These are phyloP conservation scores for Ilyonectria mors-panacis DNA, from an alignment of 2,329 filamentous ascomycete species.

Conservation along the genomic window DNA sequence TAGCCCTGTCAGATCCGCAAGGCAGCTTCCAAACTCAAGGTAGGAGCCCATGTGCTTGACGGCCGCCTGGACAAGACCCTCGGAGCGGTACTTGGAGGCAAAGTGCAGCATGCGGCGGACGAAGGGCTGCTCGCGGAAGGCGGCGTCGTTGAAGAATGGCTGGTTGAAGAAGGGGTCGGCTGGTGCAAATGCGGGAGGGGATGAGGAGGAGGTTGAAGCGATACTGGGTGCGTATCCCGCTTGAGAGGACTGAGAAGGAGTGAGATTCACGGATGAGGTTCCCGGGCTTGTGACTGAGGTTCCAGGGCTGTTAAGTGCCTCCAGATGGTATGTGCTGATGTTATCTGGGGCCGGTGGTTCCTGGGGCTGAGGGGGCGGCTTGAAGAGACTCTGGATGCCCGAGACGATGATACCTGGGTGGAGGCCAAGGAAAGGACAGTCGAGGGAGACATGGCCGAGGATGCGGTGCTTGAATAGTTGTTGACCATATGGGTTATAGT, in stretches of 20 bases:
- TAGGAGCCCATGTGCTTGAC: conserved; percentile 84
- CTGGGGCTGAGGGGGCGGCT: conserved; percentile 55
- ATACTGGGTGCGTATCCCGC: conserved; percentile 37
- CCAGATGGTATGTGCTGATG: conserved; percentile 9
- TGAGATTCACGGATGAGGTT: conserved; percentile 40
- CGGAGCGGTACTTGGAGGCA: conserved; percentile 81
- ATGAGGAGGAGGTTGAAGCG: conserved; percentile 31
- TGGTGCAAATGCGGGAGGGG: conserved; percentile 25
- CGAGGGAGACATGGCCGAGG: conserved; percentile 84
- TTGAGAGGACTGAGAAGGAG: conserved; percentile 34
- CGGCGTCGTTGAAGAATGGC: conserved; percentile 81
- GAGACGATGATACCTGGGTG: conserved; percentile 90
- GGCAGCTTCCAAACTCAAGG: conserved; percentile 84
- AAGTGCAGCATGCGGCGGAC: conserved; percentile 81
- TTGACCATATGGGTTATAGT: conserved; percentile 50
- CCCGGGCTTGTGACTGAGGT: conserved; percentile 30
- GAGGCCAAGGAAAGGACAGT: conserved; percentile 89
- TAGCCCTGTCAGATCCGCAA: conserved; percentile 82
- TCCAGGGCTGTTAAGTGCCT: conserved; percentile 21
- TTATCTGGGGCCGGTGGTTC: conserved; percentile 24
- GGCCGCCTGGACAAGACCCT: conserved; percentile 78
- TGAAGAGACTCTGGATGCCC: conserved; percentile 84
- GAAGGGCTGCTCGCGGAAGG: conserved; percentile 77
- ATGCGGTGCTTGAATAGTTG: conserved; percentile 79
- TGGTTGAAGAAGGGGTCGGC: conserved; percentile 80